Conservation (phyloP, 441 rosid species). For the Flueggea neowawraea region DNA sequence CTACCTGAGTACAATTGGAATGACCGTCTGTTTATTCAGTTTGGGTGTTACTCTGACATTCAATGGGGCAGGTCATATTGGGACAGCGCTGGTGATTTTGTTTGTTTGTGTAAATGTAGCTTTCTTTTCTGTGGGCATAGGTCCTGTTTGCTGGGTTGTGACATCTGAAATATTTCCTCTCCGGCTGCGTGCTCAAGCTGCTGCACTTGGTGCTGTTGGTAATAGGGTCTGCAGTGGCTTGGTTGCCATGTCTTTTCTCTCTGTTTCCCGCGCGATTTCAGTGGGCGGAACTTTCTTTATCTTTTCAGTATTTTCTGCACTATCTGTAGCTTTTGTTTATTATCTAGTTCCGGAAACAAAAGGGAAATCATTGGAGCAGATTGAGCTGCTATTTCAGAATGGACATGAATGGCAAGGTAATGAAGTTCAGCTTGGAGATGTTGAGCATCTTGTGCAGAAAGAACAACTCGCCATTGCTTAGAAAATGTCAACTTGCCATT, state of each 20-base stretch:
- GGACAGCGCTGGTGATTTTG: constrained; percentile 42
- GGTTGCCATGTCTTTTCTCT: constrained; percentile 90
- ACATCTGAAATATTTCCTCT: constrained; percentile 87
- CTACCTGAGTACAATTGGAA: constrained; percentile 81
- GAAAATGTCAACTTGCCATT: too few relatives aligned
- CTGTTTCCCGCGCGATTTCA: constrained; percentile 56
- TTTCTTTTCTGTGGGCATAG: constrained; percentile 84
- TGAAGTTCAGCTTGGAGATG: constrained; percentile 70
- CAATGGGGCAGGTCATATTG: constrained; percentile 43
- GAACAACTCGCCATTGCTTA: constrained; percentile 9
- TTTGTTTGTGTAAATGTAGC: constrained; percentile 80
- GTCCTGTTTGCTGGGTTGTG: constrained; percentile 86
- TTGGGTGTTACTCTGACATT: constrained; percentile 52
- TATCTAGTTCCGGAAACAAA: constrained; percentile 71
- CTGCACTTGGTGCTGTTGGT: constrained; percentile 83
- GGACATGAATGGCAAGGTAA: constrained; percentile 34
- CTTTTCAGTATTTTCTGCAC: constrained; percentile 60
- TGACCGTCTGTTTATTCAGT: constrained; percentile 79
- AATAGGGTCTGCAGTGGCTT: constrained; percentile 84
- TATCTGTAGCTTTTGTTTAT: constrained; percentile 68
- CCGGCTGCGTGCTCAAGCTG: constrained; percentile 80
- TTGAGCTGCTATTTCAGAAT: constrained; percentile 57
- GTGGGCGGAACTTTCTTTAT: constrained; percentile 67
- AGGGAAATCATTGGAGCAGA: constrained; percentile 88
- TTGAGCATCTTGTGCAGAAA: constrained; percentile 67